Conservation (phyloP, 306 rosid species). For the Herpetospermum pedunculosum region DNA sequence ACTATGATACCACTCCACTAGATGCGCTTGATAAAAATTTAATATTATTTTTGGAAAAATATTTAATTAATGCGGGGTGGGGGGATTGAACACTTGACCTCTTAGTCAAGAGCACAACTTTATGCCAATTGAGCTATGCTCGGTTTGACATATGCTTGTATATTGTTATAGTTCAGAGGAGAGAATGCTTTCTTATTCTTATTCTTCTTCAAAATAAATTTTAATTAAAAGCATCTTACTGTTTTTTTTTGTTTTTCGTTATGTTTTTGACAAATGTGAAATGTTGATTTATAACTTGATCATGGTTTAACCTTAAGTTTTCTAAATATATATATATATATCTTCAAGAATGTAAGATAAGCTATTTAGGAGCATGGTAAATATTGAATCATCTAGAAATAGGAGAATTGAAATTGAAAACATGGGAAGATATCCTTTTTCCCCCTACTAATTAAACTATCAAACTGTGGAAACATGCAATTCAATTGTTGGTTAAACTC, state of each 20-base stretch:
- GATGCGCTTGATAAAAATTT: too few species aligned
- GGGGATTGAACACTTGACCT: too few species aligned
- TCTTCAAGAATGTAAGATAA: not conserved
- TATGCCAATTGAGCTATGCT: too few species aligned
- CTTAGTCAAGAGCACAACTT: too few species aligned
- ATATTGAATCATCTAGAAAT: too few species aligned
- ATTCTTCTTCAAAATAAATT: too few species aligned
- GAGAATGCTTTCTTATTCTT: not conserved
- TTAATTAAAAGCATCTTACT: not conserved
- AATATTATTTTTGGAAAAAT: too few species aligned
- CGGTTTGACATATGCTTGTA: not conserved
- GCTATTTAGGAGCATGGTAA: too few species aligned
- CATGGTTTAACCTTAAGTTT: not conserved
- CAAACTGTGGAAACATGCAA: not conserved
- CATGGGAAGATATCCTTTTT: not conserved
- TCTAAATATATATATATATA: not conserved
- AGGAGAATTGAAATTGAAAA: too few species aligned
- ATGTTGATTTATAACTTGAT: not conserved
- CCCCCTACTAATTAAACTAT: not conserved
- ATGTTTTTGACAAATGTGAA: not conserved
- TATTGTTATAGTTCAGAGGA: not conserved
- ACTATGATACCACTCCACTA: too few species aligned
- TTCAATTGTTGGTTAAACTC: not conserved
- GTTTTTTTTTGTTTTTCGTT: slow-evolving; percentile 2
- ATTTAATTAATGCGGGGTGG: too few species aligned